These are phyloP conservation scores for Mrakiaceae sp. DNA, from an alignment of 1,284 basidiomycete genomes.

Conservation along the genomic window DNA sequence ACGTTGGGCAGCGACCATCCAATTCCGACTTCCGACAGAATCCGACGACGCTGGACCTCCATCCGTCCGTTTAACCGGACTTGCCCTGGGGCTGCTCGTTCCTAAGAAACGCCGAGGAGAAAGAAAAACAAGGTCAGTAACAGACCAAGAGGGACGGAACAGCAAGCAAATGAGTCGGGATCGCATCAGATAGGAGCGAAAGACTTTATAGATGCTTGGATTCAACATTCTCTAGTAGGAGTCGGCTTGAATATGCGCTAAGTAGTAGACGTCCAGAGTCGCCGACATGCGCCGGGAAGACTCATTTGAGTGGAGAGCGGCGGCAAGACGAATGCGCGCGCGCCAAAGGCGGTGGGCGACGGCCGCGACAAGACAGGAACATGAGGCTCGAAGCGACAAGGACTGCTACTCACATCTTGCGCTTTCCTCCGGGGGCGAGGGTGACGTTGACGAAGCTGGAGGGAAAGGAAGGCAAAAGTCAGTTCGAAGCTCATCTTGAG, in stretches of 20 bases:
- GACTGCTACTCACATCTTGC: conserved; percentile 69
- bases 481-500: not conserved
- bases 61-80: conserved; percentile 14
- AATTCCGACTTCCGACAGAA: no score
- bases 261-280: not conserved
- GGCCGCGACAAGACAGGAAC: conserved; percentile 4
- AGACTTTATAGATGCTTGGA: conserved; percentile 63
- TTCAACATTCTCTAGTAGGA: conserved; percentile 50
- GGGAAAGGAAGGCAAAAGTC: conserved; percentile 7
- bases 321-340: conserved; percentile 1
- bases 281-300: no score
- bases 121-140: not conserved
- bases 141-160: not conserved
- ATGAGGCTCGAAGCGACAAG: conserved; percentile 9
- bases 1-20: no score
- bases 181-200: conserved; percentile 80
- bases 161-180: conserved; percentile 14
- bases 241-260: conserved; percentile 84
- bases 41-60: not conserved
- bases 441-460: conserved; percentile 88
- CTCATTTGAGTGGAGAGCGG: not conserved
- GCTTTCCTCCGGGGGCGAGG: conserved; percentile 79
- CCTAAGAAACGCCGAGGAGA: not conserved
- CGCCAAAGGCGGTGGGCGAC: conserved; percentile 2
- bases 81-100: conserved; percentile 18